phyloP scores from a whole-genome alignment of 768 basidiomycete species.

The Rickenella mellea region DNA sequence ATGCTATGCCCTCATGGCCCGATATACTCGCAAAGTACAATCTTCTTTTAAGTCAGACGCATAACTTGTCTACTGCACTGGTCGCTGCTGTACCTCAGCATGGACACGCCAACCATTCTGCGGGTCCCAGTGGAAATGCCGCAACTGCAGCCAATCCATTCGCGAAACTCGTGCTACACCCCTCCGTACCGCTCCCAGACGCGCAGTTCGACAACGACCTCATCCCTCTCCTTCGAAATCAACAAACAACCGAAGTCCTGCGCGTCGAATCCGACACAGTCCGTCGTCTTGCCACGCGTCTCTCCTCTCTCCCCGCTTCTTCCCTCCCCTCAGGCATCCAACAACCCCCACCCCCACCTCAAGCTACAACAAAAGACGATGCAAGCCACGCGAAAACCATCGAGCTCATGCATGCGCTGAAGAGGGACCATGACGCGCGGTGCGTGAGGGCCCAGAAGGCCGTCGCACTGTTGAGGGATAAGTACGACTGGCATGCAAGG shows the following conservation, averaged over 20 bases:
- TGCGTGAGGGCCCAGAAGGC: slow-evolving; percentile 75
- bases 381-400: slow-evolving; percentile 52
- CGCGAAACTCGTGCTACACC: slow-evolving; percentile 64
- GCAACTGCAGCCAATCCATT: slow-evolving; percentile 33
- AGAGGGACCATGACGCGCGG: slow-evolving; percentile 61
- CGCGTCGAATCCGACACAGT: slow-evolving; percentile 65
- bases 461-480: slow-evolving; percentile 67
- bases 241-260: slow-evolving; percentile 72
- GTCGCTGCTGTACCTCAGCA: slow-evolving; percentile 6
- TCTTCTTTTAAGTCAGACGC: slow-evolving; percentile 73
- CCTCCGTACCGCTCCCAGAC: slow-evolving; percentile 46
- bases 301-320: slow-evolving; percentile 31
- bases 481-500: slow-evolving; percentile 77
- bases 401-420: slow-evolving; percentile 55
- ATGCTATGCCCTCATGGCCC: slow-evolving; percentile 74
- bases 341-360: slow-evolving; percentile 5
- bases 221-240: slow-evolving; percentile 65
- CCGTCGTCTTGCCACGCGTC: slow-evolving; percentile 55
- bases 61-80: slow-evolving; percentile 62
- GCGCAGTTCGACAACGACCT: slow-evolving; percentile 64
- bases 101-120: no score
- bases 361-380: slow-evolving; percentile 22
- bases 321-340: slow-evolving; percentile 13
- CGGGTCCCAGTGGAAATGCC: slow-evolving; percentile 12
- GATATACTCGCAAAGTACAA: slow-evolving; percentile 84